Evolutionary conservation across 2,329 filamentous ascomycete species (phyloP), one percentile per base, ranked within the genome.

Genomic region (Alternaria brassicae): DNA sequence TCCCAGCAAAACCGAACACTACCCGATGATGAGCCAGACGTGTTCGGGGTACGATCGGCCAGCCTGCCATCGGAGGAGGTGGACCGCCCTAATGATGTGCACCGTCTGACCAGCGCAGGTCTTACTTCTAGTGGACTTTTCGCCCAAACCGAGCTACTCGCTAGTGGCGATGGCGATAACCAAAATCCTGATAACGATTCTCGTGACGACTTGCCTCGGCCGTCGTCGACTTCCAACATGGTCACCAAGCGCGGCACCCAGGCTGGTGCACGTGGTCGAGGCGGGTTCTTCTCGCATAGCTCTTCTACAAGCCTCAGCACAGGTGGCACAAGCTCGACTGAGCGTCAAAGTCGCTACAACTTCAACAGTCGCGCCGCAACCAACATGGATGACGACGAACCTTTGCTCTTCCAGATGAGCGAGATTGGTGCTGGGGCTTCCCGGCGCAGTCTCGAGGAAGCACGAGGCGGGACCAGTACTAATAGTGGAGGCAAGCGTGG

Each of bases 351-450:
- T 51, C 70, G 82, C 51, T 79, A 82, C 56, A 84, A 81, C 56
- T 80, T 81, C 45, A 77, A 79, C 0, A 79, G 81, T 39, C 77
- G 79, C 21, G 66, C 73, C 15, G 76, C 63, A 1, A 72, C 73
- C 0, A 76, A 79, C n/a, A 37, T 68, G 8, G 82, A 86, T 23
- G 88, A 90, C 60, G 89, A 91, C 54, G 89, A 92, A 69, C 88
- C 88, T 0, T 76, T 92, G 9, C 81, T 92, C 9, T 92, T 92
- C 75, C 88, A 89, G 63, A 87, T 92, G 82, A 90, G 88, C 34
- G 89, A 92, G 74, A 85, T 91, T 72, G 87, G 88, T 65, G 63
- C 70, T 5, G 72, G 71, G 10, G 72, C 70, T 7, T 75, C 73
- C 9, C 66, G 77, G 5, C 72, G 76, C 41, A 79, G 77, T 52